Percentiles rank a stretch among this genome's conserved stretches.
Evolutionary conservation across 139 green algal species (phyloP).

Genomic region (Desmodesmus armatus): DNA sequence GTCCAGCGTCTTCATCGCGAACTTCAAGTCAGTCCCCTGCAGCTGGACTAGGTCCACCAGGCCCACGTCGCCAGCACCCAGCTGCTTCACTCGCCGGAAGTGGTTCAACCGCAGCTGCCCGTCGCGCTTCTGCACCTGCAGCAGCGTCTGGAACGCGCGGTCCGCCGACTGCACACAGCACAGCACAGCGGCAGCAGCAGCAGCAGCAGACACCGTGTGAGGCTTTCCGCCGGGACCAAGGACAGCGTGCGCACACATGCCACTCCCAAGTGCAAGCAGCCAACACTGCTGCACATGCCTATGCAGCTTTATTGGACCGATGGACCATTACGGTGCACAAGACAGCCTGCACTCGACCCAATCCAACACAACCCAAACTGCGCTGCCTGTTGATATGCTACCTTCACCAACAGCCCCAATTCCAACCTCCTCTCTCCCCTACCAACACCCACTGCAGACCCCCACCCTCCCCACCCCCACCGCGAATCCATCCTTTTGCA

Average conservation of each 20-base stretch:
- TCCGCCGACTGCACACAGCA: slow-evolving; percentile 52
- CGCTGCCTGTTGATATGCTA: no score
- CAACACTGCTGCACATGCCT: no score
- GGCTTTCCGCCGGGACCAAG: not conserved
- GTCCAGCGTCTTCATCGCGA: slow-evolving; percentile 95
- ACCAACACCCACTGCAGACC: not conserved
- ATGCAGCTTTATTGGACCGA: no score
- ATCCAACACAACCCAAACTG: not conserved
- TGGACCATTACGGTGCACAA: no score
- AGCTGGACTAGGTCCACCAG: slow-evolving; percentile 96
- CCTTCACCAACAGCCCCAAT: not conserved
- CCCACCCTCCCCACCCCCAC: not conserved
- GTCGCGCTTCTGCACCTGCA: slow-evolving; percentile 59
- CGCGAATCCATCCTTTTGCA: slow-evolving; percentile 26
- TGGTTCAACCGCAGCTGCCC: slow-evolving; percentile 84
- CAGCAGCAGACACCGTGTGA: not conserved
- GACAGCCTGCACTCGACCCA: no score
- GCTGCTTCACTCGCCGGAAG: slow-evolving; percentile 90
- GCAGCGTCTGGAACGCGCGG: slow-evolving; percentile 64
- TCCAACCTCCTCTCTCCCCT: not conserved
- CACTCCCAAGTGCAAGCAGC: no score
- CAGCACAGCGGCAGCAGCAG: not conserved
- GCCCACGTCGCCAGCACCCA: slow-evolving; percentile 91
- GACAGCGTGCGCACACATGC: no score
- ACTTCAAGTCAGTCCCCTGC: slow-evolving; percentile 74